These are phyloP conservation scores for Pyrenochaeta sp. DNA, from an alignment of 2,329 filamentous ascomycete genomes.

Conservation along the genomic window DNA sequence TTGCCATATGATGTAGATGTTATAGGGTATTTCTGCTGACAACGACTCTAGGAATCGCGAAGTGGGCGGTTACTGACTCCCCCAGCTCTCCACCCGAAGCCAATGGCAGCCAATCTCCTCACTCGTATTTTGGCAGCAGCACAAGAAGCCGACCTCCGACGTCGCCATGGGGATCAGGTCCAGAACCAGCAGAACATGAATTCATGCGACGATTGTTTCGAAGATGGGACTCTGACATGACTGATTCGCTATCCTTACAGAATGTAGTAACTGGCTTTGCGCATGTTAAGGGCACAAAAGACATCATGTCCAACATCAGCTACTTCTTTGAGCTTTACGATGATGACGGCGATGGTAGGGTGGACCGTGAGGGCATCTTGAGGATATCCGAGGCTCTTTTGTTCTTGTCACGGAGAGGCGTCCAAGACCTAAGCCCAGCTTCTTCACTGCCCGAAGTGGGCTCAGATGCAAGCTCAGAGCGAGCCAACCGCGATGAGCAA, in stretches of 20 bases:
- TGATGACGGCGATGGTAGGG: constrained; percentile 86
- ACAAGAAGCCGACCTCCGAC: constrained; percentile 52
- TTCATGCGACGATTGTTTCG: constrained; percentile 89
- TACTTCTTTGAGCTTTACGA: constrained; percentile 99
- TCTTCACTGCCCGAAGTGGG: constrained; percentile 64
- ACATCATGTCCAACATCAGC: constrained; percentile 97
- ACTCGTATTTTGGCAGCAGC: constrained; percentile 64
- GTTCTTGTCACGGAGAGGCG: constrained; percentile 87
- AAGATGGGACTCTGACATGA: constrained; percentile 84
- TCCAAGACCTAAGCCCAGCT: constrained; percentile 78
- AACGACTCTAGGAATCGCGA: constrained; percentile 71
- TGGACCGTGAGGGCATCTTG: constrained; percentile 93
- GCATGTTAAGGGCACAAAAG: constrained; percentile 87
- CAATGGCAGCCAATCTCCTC: constrained; percentile 60
- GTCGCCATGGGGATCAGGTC: constrained; percentile 66
- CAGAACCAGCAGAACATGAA: constrained; percentile 88
- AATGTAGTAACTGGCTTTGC: constrained; percentile 92
- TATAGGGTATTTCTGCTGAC: constrained; percentile 8
- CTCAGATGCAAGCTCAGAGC: constrained; percentile 46
- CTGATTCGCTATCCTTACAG: constrained; percentile 82
- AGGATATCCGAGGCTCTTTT: constrained; percentile 92
- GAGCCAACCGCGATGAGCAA: constrained; percentile 76
- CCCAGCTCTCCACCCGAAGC: constrained; percentile 68
- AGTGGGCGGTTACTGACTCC: constrained; percentile 92
- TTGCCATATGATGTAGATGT: background rate